Evolutionary conservation across 805 yeast genomes (phyloP).

Genomic region (Candida michaelii): DNA sequence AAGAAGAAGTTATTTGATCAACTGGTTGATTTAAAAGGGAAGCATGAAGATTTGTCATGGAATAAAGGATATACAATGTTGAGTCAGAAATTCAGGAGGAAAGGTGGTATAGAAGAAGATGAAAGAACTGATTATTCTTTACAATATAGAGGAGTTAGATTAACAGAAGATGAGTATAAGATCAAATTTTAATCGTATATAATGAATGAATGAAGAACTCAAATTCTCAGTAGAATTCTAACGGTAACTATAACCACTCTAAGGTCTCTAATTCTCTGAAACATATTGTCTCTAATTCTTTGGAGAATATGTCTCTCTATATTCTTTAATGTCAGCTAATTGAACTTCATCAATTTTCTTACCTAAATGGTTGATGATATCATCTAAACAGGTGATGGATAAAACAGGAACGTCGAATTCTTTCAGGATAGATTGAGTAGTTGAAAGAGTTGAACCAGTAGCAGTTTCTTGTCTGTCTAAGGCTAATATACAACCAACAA

Average conservation of each 20-base stretch:
- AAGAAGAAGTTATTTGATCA: conserved; percentile 9
- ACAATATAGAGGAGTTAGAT: conserved; percentile 11
- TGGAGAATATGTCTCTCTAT: conserved; percentile 53
- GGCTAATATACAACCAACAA: conserved; percentile 85
- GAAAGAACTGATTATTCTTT: conserved; percentile 11
- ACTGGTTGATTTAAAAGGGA: neutral
- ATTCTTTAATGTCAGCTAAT: conserved; percentile 55
- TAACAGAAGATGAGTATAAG: conserved; percentile 12
- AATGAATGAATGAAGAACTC: conserved; percentile 2
- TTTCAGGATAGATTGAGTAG: conserved; percentile 76
- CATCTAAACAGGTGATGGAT: conserved; percentile 72
- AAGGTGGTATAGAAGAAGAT: neutral
- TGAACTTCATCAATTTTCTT: conserved; percentile 58
- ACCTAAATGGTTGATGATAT: conserved; percentile 65
- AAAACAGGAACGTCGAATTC: conserved; percentile 79
- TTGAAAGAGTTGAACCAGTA: conserved; percentile 62
- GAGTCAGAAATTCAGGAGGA: neutral
- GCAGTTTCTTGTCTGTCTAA: conserved; percentile 94
- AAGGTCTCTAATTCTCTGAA: too few relatives aligned
- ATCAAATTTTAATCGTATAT: conserved; percentile 3
- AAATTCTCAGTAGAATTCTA: too few relatives aligned
- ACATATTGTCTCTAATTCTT: conserved; percentile 17
- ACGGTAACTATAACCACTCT: too few relatives aligned
- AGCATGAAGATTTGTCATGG: conserved; percentile 9
- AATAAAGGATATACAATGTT: conserved; percentile 12